These are phyloP conservation scores for Poa pratensis DNA, from an alignment of 176 grass and related monocot genomes.

Conservation along the genomic window DNA sequence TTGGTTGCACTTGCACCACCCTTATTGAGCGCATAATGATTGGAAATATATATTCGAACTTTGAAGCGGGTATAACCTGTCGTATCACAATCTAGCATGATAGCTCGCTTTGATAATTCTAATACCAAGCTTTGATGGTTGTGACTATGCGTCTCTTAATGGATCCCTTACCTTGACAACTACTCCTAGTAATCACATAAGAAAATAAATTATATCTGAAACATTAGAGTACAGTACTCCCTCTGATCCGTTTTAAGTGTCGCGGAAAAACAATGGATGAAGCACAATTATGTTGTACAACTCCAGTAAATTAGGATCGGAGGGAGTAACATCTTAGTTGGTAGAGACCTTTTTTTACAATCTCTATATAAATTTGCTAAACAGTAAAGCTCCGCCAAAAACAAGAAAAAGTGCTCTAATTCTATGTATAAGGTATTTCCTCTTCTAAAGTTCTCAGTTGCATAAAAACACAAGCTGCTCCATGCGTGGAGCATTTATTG, in stretches of 20 bases:
- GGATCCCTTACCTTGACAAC: neutral
- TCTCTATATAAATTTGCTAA: no score
- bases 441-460: no score
- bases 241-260: no score
- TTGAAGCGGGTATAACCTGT: slow-evolving; percentile 21
- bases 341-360: no score
- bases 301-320: no score
- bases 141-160: neutral
- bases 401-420: no score
- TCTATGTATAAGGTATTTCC: no score
- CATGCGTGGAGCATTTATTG: slow-evolving; percentile 3
- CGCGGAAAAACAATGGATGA: no score
- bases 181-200: neutral
- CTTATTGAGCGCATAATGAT: slow-evolving; percentile 42
- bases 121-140: neutral
- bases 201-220: slow-evolving; percentile 19
- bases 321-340: no score
- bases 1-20: slow-evolving; percentile 32
- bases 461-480: no score
- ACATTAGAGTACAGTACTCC: neutral
- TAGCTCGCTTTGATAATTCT: neutral
- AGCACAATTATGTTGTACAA: no score
- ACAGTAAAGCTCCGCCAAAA: no score
- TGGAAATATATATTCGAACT: slow-evolving; percentile 17
- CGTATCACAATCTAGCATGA: neutral